Evolutionary conservation across 2,329 filamentous ascomycete genomes (phyloP), one percentile per base, ranked within the genome.

Genomic region (Fusarium chuoi): DNA sequence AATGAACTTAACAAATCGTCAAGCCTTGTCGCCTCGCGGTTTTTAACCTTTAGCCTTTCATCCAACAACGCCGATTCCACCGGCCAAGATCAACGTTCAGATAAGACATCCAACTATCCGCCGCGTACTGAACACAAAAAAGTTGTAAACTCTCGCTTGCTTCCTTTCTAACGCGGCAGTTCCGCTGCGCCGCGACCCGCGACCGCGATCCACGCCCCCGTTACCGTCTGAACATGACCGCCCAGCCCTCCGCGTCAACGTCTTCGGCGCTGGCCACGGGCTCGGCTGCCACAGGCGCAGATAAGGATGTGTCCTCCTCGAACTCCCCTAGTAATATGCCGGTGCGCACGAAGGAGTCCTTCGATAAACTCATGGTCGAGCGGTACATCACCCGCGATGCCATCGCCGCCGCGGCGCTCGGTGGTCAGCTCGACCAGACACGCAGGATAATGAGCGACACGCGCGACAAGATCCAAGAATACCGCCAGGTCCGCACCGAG

Each of bases 401-500:
- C 78, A 81, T 89, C 71, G 87, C 88, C 69, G 85, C 87, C 22
- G 86, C 87, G 15, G 87, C 87, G 65, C 82, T 90, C 52, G 84
- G 84, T 61, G 83, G 87, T 57, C 84, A 85, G 62, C 86, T 88
- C 49, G 85, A 87, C 59, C 85, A 87, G 41, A 87, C 86, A 60
- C 87, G 89, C 71, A 86, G 87, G 56, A 83, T 91, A 63, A 88
- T 91, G 73, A 87, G 87, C 74, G 86, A 89, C 75, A 92, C 91
- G 83, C 89, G 89, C 74, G 86, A 89, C 56, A 92, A 93, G 82
- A 88, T 91, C 67, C 88, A 92, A 68, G 91, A 94, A 79, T 94
- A 96, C 85, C 87, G 89, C 66, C 83, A 87, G 55, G 80, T 94
- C 51, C 85, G 88, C 69, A 85, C 82, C 71, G 86, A 89, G 14